Base-by-base conservation (phyloP, 352 stramenopile species). In the Phytophthora sp. region DNA sequence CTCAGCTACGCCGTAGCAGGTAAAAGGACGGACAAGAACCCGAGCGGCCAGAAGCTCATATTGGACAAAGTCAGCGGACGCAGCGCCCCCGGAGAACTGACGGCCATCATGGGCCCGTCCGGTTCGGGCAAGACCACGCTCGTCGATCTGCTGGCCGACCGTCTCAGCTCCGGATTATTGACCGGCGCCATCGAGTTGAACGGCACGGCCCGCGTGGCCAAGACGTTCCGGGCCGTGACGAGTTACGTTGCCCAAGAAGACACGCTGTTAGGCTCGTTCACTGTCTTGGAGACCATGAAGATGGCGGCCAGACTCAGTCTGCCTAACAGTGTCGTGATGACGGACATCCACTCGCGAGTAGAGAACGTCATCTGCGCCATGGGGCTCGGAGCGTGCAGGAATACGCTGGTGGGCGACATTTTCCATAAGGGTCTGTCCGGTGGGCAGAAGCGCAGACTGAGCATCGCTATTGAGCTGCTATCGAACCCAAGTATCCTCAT, bases 401-500 rank as follows among this genome's bases (percentile, higher is more conserved):
- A 81, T 56, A 93, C 85, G 18, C 44, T 89, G 35, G 82, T 94
- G 1, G 85, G 88, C 26, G 84, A 88, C 57, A 71, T 91, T 27
- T 93, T 92, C 64, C 64, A 71, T 21, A 84, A 90, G 49, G 88
- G 88, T 9, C 63, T 96, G 9, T 86, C 69, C 6, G 86, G 84
- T 26, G 89, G 87, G 53, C 86, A 95, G 42, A 91, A 93, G 54
- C 71, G 83, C 1, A 73, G 89, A 30, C 71, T 96, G 5, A 80
- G 64, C 23, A 89, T 96, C 47, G 90, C 73, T 1, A 77, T 95
- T 24, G 88, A 93, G 57, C 63, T 96, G 33, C 58, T 96, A 13
- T 80, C 68, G 1, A 74, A 83, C 47, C 88, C 89, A 7, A 71
- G 57, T 1, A 78, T 96, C 18, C 47, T 97, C 4, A 86, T 94